Evolutionary conservation across 257 asterid species (phyloP).

Genomic region (Paulownia fortunei): DNA sequence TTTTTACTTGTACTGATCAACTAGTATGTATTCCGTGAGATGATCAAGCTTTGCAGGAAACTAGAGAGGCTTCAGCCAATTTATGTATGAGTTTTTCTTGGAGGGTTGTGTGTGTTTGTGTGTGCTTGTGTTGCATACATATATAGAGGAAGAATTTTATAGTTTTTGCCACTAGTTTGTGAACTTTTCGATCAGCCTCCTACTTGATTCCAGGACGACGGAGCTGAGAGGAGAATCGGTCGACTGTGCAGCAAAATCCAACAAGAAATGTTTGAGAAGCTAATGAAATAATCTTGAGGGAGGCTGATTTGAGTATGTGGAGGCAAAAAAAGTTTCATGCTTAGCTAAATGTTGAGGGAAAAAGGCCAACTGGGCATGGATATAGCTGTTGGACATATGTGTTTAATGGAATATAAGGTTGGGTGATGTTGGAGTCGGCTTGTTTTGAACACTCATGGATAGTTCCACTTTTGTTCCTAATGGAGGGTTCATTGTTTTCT

Average conservation of each 20-base stretch:
- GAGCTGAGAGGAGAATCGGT: constrained; percentile 30
- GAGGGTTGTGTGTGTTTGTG: not conserved
- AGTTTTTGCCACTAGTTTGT: constrained; percentile 41
- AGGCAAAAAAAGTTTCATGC: constrained; percentile 33
- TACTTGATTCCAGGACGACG: constrained; percentile 40
- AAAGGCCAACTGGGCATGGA: constrained; percentile 35
- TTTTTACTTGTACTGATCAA: constrained; percentile 1
- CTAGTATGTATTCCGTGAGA: not conserved
- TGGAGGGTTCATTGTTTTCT: constrained; percentile 11
- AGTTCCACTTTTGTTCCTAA: constrained; percentile 28
- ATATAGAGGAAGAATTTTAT: constrained; percentile 34
- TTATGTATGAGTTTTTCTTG: not conserved
- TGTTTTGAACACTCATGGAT: constrained; percentile 39
- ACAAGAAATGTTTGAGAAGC: constrained; percentile 31
- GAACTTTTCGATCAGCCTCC: constrained; percentile 34
- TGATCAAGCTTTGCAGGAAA: not conserved
- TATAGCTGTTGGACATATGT: constrained; percentile 46
- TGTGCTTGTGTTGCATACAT: not conserved
- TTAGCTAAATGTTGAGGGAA: constrained; percentile 37
- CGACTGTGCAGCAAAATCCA: constrained; percentile 40
- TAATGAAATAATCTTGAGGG: constrained; percentile 27
- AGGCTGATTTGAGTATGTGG: constrained; percentile 29
- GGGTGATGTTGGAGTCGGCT: constrained; percentile 48
- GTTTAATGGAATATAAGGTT: constrained; percentile 48
- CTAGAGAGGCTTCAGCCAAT: constrained; percentile 2